Evolutionary conservation across 176 grass and related monocot genomes (phyloP).

Genomic region (Lolium multiflorum): DNA sequence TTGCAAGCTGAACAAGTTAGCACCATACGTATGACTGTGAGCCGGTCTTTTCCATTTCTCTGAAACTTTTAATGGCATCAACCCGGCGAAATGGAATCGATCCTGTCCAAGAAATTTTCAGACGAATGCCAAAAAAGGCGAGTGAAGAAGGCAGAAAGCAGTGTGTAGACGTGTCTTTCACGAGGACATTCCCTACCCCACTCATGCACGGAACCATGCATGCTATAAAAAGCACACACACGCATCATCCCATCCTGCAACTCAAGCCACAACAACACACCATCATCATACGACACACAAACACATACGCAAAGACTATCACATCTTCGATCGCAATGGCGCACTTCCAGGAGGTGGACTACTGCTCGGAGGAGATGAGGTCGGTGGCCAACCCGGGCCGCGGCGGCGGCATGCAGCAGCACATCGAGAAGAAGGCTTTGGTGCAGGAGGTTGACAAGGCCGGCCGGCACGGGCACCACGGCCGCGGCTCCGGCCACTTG

Average conservation of each 20-base stretch:
- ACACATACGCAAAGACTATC: neutral
- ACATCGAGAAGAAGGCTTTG: slow-evolving; percentile 48
- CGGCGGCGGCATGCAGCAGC: slow-evolving; percentile 35
- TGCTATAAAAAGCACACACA: slow-evolving; percentile 36
- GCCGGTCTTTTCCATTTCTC: neutral
- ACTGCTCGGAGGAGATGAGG: slow-evolving; percentile 58
- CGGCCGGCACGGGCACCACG: slow-evolving; percentile 7
- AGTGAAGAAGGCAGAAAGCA: slow-evolving; percentile 9
- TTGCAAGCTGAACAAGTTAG: neutral
- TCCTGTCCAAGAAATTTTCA: neutral
- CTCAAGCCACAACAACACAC: neutral
- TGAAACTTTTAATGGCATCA: neutral
- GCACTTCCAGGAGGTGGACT: slow-evolving; percentile 48
- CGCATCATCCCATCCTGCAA: neutral
- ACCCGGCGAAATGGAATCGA: neutral
- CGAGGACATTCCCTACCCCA: slow-evolving; percentile 27
- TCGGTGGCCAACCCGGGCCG: slow-evolving; percentile 20
- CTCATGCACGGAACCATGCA: neutral
- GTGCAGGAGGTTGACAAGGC: slow-evolving; percentile 46
- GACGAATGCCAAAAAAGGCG: neutral
- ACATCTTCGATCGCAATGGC: slow-evolving; percentile 39
- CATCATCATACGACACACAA: neutral
- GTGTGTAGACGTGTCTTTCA: neutral
- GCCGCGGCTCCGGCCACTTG: slow-evolving; percentile 37
- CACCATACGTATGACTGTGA: too few species aligned